Evolutionary conservation across 2,329 filamentous ascomycete genomes (phyloP).

Genomic region (Alternaria sp.): DNA sequence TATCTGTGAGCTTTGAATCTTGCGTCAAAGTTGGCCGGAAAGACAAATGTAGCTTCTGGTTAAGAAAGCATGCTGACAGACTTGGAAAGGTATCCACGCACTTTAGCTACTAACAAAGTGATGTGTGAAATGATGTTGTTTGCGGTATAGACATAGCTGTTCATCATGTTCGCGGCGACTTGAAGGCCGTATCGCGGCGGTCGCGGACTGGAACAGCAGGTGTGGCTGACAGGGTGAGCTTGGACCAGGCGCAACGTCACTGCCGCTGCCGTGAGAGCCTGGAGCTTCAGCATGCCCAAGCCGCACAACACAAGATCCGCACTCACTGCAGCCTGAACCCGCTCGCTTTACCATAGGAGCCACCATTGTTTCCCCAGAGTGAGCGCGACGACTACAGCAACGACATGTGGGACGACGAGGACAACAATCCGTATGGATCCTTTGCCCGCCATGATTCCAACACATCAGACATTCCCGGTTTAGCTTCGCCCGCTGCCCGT

Average conservation of each 20-base stretch:
- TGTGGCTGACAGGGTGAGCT: conserved; percentile 12
- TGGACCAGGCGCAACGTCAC: conserved; percentile 20
- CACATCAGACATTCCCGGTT: conserved; percentile 66
- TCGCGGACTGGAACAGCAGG: background rate
- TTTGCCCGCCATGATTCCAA: conserved; percentile 88
- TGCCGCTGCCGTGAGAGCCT: conserved; percentile 16
- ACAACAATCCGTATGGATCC: conserved; percentile 97
- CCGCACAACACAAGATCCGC: conserved; percentile 2
- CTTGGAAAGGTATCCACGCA: no score
- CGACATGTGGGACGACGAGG: conserved; percentile 97
- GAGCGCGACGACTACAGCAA: background rate
- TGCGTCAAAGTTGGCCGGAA: no score
- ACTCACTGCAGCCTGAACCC: background rate
- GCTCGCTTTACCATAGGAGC: background rate
- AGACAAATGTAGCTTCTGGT: no score
- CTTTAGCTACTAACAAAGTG: no score
- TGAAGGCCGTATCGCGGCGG: background rate
- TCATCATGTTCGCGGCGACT: no score
- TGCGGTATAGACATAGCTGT: no score
- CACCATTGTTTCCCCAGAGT: background rate
- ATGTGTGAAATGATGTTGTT: background rate
- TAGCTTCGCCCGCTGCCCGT: conserved; percentile 52
- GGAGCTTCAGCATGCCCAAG: conserved; percentile 15
- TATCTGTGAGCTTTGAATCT: no score
- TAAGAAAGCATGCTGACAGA: accelerated